phyloP scores from a whole-genome alignment of 306 rosid species.

The Begonia peltatifolia region DNA sequence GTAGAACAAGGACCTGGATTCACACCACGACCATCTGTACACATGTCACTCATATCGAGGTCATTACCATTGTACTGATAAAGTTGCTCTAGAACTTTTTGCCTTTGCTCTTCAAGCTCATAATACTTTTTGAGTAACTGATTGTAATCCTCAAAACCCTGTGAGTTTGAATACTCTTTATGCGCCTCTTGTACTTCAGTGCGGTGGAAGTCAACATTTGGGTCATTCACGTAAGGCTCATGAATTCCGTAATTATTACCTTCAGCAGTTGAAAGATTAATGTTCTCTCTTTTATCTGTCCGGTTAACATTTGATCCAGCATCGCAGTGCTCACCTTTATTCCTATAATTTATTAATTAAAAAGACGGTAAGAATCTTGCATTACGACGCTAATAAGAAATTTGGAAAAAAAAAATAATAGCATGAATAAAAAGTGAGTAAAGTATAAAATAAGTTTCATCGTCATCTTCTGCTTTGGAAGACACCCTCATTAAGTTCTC shows the following conservation, averaged over 20 bases:
- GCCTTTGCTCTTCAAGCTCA: conserved; percentile 76
- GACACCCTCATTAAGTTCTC: too few relatives aligned
- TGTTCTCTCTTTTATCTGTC: too few relatives aligned
- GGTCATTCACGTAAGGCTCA: conserved; percentile 20
- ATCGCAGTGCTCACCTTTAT: too few relatives aligned
- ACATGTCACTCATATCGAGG: conserved; percentile 25
- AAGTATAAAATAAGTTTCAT: too few relatives aligned
- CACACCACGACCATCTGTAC: conserved; percentile 13
- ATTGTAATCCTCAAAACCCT: conserved; percentile 37
- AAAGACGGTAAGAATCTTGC: too few relatives aligned
- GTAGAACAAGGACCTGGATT: conserved; percentile 17
- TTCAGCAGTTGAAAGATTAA: conserved; percentile 16
- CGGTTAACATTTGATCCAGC: too few relatives aligned
- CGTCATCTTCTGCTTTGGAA: too few relatives aligned
- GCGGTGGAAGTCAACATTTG: conserved; percentile 10
- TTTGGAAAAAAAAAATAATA: too few relatives aligned
- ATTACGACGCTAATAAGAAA: too few relatives aligned
- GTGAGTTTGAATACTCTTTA: conserved; percentile 21
- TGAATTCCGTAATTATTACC: conserved; percentile 18
- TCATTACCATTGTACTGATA: conserved; percentile 46
- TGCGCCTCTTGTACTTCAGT: conserved; percentile 9
- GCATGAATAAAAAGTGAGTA: too few relatives aligned
- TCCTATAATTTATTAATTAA: too few relatives aligned
- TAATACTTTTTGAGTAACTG: conserved; percentile 44
- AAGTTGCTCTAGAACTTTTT: conserved; percentile 57